phyloP scores from a whole-genome alignment of 208 protist genomes.

The Trypanosoma congolense region DNA sequence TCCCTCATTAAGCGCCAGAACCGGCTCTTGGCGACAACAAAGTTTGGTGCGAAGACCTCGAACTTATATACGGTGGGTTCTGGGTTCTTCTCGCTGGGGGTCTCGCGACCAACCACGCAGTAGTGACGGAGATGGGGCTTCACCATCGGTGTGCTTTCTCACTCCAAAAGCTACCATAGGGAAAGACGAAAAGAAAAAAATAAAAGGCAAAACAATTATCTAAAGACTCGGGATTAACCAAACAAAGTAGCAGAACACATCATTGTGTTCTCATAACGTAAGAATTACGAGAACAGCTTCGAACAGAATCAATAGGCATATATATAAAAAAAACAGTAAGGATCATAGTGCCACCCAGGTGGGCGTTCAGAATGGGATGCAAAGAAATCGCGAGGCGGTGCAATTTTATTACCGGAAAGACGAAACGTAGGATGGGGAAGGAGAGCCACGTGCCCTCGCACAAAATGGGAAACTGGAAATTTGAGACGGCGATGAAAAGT shows the following conservation, averaged over 20 bases:
- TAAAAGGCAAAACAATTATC: constrained; percentile 4
- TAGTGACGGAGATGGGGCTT: constrained; percentile 92
- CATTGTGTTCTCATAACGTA: background rate
- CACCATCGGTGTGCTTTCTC: constrained; percentile 30
- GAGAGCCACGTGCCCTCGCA: too few relatives aligned
- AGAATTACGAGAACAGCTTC: constrained; percentile 3
- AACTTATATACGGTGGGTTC: constrained; percentile 94
- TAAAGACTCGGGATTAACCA: constrained; percentile 1
- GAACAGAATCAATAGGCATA: too few relatives aligned
- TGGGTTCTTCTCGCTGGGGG: constrained; percentile 70
- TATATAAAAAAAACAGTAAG: too few relatives aligned
- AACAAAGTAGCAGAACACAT: constrained; percentile 4
- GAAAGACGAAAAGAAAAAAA: constrained; percentile 10
- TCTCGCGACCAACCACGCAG: constrained; percentile 86
- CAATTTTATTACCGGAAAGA: too few relatives aligned
- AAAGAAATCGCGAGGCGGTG: too few relatives aligned
- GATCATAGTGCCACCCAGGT: too few relatives aligned
- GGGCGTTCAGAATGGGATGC: too few relatives aligned
- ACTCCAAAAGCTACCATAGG: constrained; percentile 2
- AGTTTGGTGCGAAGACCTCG: constrained; percentile 98
- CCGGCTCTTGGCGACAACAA: constrained; percentile 96
- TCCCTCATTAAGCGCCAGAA: constrained; percentile 99
- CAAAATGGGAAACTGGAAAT: too few relatives aligned
- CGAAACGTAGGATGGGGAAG: too few relatives aligned
- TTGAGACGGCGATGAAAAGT: too few relatives aligned